Evolutionary conservation across 306 rosid species (phyloP), one percentile per base, ranked within the genome.

Genomic region (Elaeagnus macrophylla): DNA sequence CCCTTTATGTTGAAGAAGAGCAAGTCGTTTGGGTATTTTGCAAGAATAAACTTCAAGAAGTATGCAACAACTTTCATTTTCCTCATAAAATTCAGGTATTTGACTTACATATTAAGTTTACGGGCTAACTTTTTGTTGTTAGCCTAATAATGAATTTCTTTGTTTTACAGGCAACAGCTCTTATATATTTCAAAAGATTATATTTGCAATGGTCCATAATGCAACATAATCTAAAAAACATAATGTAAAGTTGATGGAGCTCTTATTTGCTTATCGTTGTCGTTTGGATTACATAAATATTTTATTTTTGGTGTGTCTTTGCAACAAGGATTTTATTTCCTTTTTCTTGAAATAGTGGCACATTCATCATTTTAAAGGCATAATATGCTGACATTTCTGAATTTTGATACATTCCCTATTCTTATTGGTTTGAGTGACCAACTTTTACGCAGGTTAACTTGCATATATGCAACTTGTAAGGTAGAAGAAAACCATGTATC

Each of bases 401-500:
- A 9, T 42, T 42, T 11, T 8, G 10, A 42, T 9, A 7, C 46
- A 42, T 42, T 42, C 5, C 48, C 41, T 12, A 41, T 41, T 41
- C 50, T 39, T 20, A 15, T 12, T 39, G 32, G 38, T 25, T 52
- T 10, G n/a, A 38, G 20, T 40, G 0, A 42, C 48, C 41, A 37
- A 36, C 56, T 40, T 38, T 52, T 70, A 20, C 67, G 66, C 85
- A 91, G 99, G 95, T 75, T 91, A 70, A 91, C 99, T 54, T 91
- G 99, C 73, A 87, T 91, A 67, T 91, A 91, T 70, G 95, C 89
- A 52, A 89, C 95, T 71, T 91, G 99, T 73, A 91, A 91, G 79
- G 87, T 91, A 74, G 99, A 91, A 82, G 99, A 91, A 80, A 93
- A 81, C 68, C 99, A 87, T 48, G 96, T 91, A 8, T 91, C 99